These are phyloP conservation scores for Penicillium chermesinum DNA, from an alignment of 495 filamentous ascomycete genomes.

Conservation along the genomic window DNA sequence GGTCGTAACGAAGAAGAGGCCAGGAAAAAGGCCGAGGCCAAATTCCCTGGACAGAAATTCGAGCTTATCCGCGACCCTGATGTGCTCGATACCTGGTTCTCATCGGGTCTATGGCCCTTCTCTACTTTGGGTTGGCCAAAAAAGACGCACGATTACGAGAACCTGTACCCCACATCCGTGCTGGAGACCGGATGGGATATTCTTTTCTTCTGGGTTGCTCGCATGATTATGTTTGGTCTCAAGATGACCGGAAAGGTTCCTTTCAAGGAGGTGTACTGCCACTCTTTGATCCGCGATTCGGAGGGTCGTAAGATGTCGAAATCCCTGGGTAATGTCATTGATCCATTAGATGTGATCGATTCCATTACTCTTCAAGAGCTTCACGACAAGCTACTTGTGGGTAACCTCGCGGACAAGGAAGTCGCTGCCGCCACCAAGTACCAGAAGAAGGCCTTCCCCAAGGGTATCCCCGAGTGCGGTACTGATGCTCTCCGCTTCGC, in stretches of 20 bases:
- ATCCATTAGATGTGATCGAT: constrained; percentile 74
- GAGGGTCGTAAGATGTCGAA: constrained; percentile 84
- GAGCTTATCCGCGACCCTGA: constrained; percentile 63
- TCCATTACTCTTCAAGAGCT: constrained; percentile 63
- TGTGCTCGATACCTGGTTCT: constrained; percentile 82
- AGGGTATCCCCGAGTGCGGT: constrained; percentile 83
- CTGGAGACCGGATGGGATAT: constrained; percentile 86
- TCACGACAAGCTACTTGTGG: constrained; percentile 62
- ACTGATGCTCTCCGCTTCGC: constrained; percentile 81
- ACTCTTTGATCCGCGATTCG: constrained; percentile 68
- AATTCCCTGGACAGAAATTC: constrained; percentile 66
- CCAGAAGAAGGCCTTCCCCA: constrained; percentile 71
- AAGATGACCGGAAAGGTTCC: constrained; percentile 74
- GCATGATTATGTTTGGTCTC: constrained; percentile 78
- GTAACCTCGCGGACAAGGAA: constrained; percentile 73
- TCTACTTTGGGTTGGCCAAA: constrained; percentile 77
- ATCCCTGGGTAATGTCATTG: constrained; percentile 77
- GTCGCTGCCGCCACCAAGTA: constrained; percentile 67
- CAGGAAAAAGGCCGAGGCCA: constrained; percentile 56
- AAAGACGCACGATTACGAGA: constrained; percentile 58
- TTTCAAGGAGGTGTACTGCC: constrained; percentile 76
- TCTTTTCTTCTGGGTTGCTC: constrained; percentile 77
- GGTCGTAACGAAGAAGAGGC: constrained; percentile 63
- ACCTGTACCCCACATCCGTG: constrained; percentile 67
- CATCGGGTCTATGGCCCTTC: constrained; percentile 76